These are phyloP conservation scores for Mucuna pruriens DNA, from an alignment of 306 rosid species.

Conservation along the genomic window DNA sequence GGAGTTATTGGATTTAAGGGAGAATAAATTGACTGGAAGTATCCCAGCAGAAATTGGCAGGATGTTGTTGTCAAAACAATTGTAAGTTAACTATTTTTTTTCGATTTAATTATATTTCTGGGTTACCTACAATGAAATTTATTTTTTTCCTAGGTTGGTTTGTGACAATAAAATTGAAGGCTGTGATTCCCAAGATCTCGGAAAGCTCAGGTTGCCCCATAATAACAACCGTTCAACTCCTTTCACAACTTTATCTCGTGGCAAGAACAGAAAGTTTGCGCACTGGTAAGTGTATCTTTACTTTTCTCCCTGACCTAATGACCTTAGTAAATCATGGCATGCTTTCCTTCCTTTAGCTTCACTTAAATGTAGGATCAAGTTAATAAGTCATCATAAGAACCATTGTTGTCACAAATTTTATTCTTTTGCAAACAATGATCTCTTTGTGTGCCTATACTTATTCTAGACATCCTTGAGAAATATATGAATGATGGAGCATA, in stretches of 20 bases:
- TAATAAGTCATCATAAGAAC: neutral
- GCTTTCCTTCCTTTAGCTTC: conserved; percentile 15
- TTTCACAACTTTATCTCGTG: conserved; percentile 35
- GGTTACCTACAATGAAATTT: conserved; percentile 31
- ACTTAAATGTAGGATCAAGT: conserved; percentile 8
- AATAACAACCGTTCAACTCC: conserved; percentile 49
- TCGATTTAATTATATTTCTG: conserved; percentile 22
- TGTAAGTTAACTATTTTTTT: conserved; percentile 61
- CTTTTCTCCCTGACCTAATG: conserved; percentile 13
- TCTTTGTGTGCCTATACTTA: neutral
- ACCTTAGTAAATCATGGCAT: conserved; percentile 13
- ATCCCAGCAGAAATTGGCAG: conserved; percentile 63
- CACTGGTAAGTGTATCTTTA: conserved; percentile 55
- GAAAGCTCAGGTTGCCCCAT: conserved; percentile 43
- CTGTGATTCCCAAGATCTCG: conserved; percentile 46
- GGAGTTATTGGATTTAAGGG: conserved; percentile 77
- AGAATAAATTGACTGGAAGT: conserved; percentile 65
- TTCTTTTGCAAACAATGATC: conserved; percentile 24
- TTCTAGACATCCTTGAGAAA: neutral
- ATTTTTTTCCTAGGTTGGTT: conserved; percentile 58
- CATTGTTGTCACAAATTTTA: neutral
- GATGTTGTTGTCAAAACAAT: conserved; percentile 50
- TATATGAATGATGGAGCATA: neutral
- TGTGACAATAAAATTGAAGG: conserved; percentile 66
- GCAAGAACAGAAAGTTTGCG: conserved; percentile 67